phyloP scores from a whole-genome alignment of 768 basidiomycete genomes.

The Artomyces pyxidatus region DNA sequence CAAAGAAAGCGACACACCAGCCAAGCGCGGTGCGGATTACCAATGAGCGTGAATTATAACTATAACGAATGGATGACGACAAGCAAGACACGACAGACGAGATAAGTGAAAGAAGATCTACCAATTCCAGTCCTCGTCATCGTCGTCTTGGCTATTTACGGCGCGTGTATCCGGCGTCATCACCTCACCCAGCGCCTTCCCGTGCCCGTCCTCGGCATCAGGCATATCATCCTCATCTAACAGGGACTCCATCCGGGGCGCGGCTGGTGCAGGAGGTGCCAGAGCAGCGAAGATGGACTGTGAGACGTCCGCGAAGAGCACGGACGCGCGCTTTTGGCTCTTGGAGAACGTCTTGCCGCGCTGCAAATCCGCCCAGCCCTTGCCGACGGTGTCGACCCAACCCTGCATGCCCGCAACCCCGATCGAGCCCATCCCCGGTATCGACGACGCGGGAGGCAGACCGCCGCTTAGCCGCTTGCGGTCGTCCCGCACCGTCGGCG shows the following conservation, averaged over 20 bases:
- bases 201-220: background rate
- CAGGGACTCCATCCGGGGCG: background rate
- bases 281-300: conserved; percentile 44
- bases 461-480: conserved; percentile 11
- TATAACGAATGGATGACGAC: background rate
- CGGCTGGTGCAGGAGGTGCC: conserved; percentile 22
- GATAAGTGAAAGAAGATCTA: conserved; percentile 1
- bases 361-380: conserved; percentile 50
- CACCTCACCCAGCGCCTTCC: background rate
- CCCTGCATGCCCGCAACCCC: conserved; percentile 22
- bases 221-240: background rate
- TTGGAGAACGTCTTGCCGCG: conserved; percentile 51
- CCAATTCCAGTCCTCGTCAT: conserved; percentile 18
- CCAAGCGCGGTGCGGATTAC: no score
- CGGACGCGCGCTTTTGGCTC: conserved; percentile 59
- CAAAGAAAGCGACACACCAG: no score
- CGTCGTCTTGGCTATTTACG: conserved; percentile 8
- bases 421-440: conserved; percentile 32
- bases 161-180: background rate
- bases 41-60: no score
- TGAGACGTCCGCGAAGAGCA: conserved; percentile 58
- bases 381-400: conserved; percentile 45
- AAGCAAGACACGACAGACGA: background rate
- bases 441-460: conserved; percentile 30
- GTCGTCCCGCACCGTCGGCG: conserved; percentile 17